Evolutionary conservation across 805 yeast genomes (phyloP).

Genomic region (Lipomyces anomalus): DNA sequence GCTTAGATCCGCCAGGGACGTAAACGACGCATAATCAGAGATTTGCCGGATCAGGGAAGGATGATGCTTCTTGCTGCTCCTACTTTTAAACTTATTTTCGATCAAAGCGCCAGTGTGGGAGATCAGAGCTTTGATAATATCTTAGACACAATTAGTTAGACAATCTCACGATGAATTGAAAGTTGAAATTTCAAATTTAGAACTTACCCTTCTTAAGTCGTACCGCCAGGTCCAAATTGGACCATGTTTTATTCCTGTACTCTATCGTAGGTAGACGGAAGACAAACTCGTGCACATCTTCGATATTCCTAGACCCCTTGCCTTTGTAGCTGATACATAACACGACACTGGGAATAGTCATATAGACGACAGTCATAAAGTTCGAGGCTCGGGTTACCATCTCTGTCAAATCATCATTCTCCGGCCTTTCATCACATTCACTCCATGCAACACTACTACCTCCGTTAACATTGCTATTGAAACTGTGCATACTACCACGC

Average conservation of each 20-base stretch:
- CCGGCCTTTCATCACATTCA: neutral
- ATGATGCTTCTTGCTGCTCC: conserved; percentile 15
- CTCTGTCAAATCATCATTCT: conserved; percentile 41
- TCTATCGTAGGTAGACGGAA: conserved; percentile 58
- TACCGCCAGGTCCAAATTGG: conserved; percentile 58
- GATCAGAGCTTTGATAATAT: conserved; percentile 36
- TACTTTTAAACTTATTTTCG: conserved; percentile 60
- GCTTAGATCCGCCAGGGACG: conserved; percentile 24
- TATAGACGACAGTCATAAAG: conserved; percentile 59
- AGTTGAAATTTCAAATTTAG: too few species aligned
- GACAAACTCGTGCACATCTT: conserved; percentile 70
- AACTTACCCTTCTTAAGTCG: conserved; percentile 51
- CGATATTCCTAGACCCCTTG: conserved; percentile 57
- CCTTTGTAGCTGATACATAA: conserved; percentile 73
- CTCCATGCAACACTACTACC: too few species aligned
- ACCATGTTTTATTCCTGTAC: conserved; percentile 63
- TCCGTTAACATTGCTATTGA: too few species aligned
- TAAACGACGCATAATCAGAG: conserved; percentile 34
- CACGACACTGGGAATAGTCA: conserved; percentile 47
- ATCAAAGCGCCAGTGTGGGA: conserved; percentile 66
- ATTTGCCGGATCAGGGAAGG: conserved; percentile 31
- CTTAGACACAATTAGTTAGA: conserved; percentile 12
- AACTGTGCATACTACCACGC: neutral
- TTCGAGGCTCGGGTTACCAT: conserved; percentile 75
- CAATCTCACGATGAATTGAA: too few species aligned